Base-by-base conservation (phyloP, 129 eudicot genomes). In the Artemisia annua region DNA sequence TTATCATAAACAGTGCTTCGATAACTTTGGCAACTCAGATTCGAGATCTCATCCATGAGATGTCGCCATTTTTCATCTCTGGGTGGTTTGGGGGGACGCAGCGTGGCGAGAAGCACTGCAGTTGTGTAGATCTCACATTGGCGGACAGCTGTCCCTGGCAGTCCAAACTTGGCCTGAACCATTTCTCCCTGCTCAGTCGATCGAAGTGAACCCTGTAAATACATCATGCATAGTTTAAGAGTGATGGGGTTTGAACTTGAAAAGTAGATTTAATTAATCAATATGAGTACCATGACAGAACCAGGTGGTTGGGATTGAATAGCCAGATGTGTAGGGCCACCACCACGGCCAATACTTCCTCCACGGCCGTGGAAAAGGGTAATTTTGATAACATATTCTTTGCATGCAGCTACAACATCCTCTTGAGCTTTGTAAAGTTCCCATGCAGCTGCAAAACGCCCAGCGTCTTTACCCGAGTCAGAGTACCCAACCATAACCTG, bases 281-380 rank as follows among this genome's bases (percentile, higher is more conserved):
- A 39, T 39, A 39, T 39, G 46, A 39, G 46, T 56, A 91, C 97
- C 98, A 85, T 92, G 48, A 92, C 98, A 69, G 98, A 92, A 81
- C 98, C 98, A 62, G 96, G 98, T n/a, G 98, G 98, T 53, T 92
- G 98, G 72, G 98, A 92, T 67, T 92, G 98, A 63, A 92, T 92
- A 55, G 98, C 98, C 35, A 92, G 92, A 81, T 87, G 86, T 12
- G 96, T 92, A 39, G 98, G 98, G 53, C 96, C 98, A 62, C 98
- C 98, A 70, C 98, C 98, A 66, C 98, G 93, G 63, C 98, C 98
- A 55, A 92, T 86, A 32, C 98, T 92, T 15, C 96, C 98, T 49
- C 98, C 96, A 44, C 96, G 98, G 11, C 98, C 98, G 50, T 92
- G 98, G 74, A 92, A 92, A 12, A 92, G 81, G 78, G 98, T 92